Evolutionary conservation across 1,284 basidiomycete genomes (phyloP).

Genomic region (Ceratobasidium sp.): DNA sequence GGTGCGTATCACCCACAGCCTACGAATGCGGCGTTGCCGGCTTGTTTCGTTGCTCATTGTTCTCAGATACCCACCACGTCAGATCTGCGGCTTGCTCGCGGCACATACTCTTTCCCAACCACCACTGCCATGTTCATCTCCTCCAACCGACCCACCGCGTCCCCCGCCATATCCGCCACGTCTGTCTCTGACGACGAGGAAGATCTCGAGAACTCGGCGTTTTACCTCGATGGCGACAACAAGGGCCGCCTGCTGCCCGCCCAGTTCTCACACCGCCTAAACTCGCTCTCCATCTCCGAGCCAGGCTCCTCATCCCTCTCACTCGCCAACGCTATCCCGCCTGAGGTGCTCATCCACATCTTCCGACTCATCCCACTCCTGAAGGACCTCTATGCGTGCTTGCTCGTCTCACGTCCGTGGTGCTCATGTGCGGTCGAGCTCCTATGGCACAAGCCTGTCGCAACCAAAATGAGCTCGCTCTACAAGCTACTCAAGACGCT

Average conservation of each 20-base stretch:
- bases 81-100: not conserved
- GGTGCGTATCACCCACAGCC: too few species aligned
- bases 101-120: not conserved
- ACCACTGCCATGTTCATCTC: conserved; percentile 34
- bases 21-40: conserved; percentile 5
- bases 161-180: conserved; percentile 50
- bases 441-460: conserved; percentile 91
- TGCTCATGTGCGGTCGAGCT: conserved; percentile 95
- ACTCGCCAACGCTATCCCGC: conserved; percentile 63
- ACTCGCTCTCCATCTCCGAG: conserved; percentile 22
- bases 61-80: conserved; percentile 15
- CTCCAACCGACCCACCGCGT: conserved; percentile 40
- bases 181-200: conserved; percentile 56
- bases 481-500: conserved; percentile 79
- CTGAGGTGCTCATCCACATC: conserved; percentile 93
- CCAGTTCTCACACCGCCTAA: conserved; percentile 44
- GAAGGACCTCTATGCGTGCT: conserved; percentile 74
- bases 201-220: conserved; percentile 66
- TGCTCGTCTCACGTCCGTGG: conserved; percentile 91
- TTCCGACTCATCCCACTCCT: conserved; percentile 81
- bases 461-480: conserved; percentile 74
- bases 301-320: conserved; percentile 19
- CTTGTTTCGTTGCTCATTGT: conserved; percentile 8
- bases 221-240: conserved; percentile 41
- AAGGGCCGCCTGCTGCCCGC: conserved; percentile 46